These are phyloP conservation scores for Lathyrus aphaca DNA, from an alignment of 306 rosid genomes.

Conservation along the genomic window DNA sequence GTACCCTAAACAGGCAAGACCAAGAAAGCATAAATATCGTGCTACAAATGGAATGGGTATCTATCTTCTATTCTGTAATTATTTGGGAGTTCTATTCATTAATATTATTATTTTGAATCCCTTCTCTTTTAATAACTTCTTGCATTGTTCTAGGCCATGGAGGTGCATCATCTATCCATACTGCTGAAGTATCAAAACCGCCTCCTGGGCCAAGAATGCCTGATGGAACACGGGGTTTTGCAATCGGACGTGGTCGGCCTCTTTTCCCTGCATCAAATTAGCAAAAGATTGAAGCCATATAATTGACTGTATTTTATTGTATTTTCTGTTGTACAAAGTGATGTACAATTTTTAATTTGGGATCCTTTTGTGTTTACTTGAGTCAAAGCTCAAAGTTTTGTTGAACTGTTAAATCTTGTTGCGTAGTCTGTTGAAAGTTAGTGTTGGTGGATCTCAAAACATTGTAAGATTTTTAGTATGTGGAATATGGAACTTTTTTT, in stretches of 20 bases:
- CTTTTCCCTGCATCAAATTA: slow-evolving; percentile 51
- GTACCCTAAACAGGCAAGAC: slow-evolving; percentile 64
- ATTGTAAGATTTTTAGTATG: slow-evolving; percentile 25
- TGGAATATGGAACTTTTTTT: slow-evolving; percentile 23
- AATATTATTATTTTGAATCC: not conserved
- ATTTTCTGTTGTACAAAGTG: slow-evolving; percentile 18
- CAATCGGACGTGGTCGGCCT: slow-evolving; percentile 94
- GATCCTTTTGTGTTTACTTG: slow-evolving; percentile 21
- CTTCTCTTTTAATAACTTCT: slow-evolving; percentile 21
- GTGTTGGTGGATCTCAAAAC: slow-evolving; percentile 36
- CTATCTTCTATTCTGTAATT: not conserved
- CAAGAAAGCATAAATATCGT: slow-evolving; percentile 71
- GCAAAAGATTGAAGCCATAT: slow-evolving; percentile 25
- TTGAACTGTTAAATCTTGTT: slow-evolving; percentile 27
- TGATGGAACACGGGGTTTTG: slow-evolving; percentile 92
- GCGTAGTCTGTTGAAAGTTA: slow-evolving; percentile 25
- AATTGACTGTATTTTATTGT: slow-evolving; percentile 33
- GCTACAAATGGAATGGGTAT: slow-evolving; percentile 78
- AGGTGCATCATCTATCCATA: slow-evolving; percentile 54
- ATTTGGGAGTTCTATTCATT: not conserved
- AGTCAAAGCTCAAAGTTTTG: slow-evolving; percentile 33
- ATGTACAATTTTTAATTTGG: slow-evolving; percentile 35
- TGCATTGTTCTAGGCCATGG: slow-evolving; percentile 72
- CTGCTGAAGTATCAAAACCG: slow-evolving; percentile 71
- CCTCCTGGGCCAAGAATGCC: slow-evolving; percentile 99